Evolutionary conservation across 352 stramenopile species (phyloP), one percentile per base, ranked within the genome.

Genomic region (Globisporangium apiculatum): DNA sequence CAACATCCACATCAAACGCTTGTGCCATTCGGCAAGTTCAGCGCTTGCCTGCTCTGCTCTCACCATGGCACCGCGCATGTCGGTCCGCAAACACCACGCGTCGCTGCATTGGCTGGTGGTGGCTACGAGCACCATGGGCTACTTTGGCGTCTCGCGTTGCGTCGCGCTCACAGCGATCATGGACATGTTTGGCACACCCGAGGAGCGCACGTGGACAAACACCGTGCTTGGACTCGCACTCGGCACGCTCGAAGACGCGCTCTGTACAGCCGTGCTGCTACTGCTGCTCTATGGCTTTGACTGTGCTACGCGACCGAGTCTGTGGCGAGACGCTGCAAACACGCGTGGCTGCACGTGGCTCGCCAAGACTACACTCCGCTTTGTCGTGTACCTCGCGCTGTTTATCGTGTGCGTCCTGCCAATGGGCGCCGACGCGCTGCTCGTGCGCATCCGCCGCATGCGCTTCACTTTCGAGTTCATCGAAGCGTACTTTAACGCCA

Each of bases 391-490:
- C 12, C 68, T 71, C 37, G 2, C 58, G 0, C 58, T 81, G 5
- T 76, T 77, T 48, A 42, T 68, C 1, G 38, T 59, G 3, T 61
- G 57, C 46, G 51, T 69, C 8, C 46, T 51, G 7, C 65, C 71
- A 3, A 72, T 80, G 41, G 57, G 65, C 1, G 66, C 66, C 1
- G 73, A 83, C 50, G 55, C 71, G 45, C 48, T 81, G 48, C 58
- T 83, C 14, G 51, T 86, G 36, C 67, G 64, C 6, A 65, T 71
- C 1, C 67, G 67, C 0, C 42, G 68, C 12, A 70, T 72, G 56
- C 71, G 73, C 14, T 76, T 83, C 55, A 83, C 71, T 38, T 76
- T 77, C 17, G 73, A 82, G 18, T 65, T 80, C 14, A 64, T 82
- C 11, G 55, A 51, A 0, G 72, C 66, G 56, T 76, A 74, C 37